Evolutionary conservation across 202 grass and related monocot species (phyloP).

Genomic region (Schoenoplectus tabernaemontani): DNA sequence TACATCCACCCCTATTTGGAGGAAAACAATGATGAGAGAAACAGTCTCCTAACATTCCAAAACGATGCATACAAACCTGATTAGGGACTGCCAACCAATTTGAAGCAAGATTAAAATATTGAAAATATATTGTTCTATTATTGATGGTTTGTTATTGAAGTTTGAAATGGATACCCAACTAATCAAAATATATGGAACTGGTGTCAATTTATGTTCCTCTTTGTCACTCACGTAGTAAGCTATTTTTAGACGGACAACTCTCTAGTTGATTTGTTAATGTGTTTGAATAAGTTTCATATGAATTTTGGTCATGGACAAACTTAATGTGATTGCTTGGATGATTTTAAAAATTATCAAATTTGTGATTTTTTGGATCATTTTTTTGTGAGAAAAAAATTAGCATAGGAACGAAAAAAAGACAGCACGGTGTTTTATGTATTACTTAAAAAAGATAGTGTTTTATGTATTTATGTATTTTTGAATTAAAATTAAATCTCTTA

Average conservation of each 20-base stretch:
- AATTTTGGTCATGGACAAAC: not conserved
- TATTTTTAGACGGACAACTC: too few species aligned
- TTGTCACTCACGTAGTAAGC: too few species aligned
- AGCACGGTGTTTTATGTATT: too few species aligned
- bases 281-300: not conserved
- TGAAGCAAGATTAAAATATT: not conserved
- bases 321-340: not conserved
- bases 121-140: not conserved
- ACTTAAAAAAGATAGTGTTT: too few species aligned
- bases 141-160: not conserved
- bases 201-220: too few species aligned
- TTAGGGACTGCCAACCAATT: not conserved
- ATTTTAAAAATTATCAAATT: not conserved
- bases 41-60: not conserved
- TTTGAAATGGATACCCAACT: not conserved
- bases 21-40: too few species aligned
- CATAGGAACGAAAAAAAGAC: too few species aligned
- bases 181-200: not conserved
- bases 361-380: not conserved
- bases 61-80: not conserved
- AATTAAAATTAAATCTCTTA: too few species aligned
- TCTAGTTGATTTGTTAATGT: too few species aligned
- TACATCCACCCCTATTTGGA: too few species aligned
- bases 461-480: too few species aligned
- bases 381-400: too few species aligned